Conservation (phyloP, 2,329 filamentous ascomycete species). For the Aureobasidium sp. region DNA sequence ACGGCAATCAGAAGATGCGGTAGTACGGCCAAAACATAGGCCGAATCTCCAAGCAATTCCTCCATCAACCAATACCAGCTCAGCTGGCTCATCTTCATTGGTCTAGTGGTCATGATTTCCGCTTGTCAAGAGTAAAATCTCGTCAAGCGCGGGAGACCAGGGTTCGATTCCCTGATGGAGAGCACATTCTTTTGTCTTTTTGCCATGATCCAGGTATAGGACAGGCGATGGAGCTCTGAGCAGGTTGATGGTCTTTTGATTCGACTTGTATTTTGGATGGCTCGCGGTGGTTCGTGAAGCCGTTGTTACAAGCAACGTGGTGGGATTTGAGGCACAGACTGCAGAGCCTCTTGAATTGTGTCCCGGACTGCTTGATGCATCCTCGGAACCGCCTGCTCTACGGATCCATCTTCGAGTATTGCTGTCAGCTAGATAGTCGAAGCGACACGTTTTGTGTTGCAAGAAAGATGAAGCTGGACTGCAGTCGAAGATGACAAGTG, state of each 20-base stretch:
- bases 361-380: background rate
- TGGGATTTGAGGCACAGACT: background rate
- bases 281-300: background rate
- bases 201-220: background rate
- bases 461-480: background rate
- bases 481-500: background rate
- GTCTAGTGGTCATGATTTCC: constrained; percentile 17
- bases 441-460: constrained; percentile 16
- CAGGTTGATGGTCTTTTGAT: background rate
- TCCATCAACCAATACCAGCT: constrained; percentile 6
- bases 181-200: constrained; percentile 4
- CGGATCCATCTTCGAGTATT: background rate
- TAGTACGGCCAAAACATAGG: background rate
- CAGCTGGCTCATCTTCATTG: constrained; percentile 14
- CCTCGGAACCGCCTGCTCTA: background rate
- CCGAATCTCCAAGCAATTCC: no score
- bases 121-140: constrained; percentile 12
- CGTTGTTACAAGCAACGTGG: background rate
- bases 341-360: background rate
- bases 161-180: constrained; percentile 26
- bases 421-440: background rate
- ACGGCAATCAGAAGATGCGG: background rate
- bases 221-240: background rate
- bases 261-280: background rate
- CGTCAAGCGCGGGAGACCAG: constrained; percentile 26